A percentile compares a stretch with the other conserved stretches of the same genome.
phyloP scores from a whole-genome alignment of 768 basidiomycete species.

The Suillus variegatus region DNA sequence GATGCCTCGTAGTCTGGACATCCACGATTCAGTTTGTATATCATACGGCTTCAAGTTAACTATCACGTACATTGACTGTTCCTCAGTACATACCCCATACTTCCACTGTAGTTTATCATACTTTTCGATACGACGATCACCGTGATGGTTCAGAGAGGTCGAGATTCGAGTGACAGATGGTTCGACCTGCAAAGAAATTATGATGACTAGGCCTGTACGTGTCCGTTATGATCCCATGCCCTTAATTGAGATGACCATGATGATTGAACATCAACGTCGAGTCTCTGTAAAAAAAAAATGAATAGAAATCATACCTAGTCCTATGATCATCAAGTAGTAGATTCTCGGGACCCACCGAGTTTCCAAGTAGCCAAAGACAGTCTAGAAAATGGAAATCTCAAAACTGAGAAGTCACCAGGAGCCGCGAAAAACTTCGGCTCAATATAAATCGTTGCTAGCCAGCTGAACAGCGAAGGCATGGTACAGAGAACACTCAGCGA shows the following conservation, averaged over 20 bases:
- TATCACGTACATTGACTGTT: background rate
- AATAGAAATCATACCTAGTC: background rate
- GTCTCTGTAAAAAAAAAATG: background rate
- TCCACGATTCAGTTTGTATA: background rate
- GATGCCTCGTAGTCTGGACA: background rate
- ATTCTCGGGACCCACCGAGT: background rate
- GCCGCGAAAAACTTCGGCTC: background rate
- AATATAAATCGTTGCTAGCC: background rate
- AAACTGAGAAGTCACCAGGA: background rate
- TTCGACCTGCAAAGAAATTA: background rate
- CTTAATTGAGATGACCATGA: background rate
- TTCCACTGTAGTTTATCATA: background rate
- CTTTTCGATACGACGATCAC: background rate
- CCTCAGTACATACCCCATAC: background rate
- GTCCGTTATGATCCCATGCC: background rate
- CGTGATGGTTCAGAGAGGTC: background rate
- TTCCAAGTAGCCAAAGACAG: background rate
- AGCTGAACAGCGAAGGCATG: background rate
- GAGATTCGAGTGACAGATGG: background rate
- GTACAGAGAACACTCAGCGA: background rate
- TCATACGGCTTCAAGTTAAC: background rate
- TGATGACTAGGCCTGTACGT: background rate
- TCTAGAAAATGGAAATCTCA: background rate
- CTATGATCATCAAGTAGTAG: background rate
- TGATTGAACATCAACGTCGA: background rate